Evolutionary conservation across 192 early-diverging fungal species (phyloP).

Genomic region (Coemansia sp.): DNA sequence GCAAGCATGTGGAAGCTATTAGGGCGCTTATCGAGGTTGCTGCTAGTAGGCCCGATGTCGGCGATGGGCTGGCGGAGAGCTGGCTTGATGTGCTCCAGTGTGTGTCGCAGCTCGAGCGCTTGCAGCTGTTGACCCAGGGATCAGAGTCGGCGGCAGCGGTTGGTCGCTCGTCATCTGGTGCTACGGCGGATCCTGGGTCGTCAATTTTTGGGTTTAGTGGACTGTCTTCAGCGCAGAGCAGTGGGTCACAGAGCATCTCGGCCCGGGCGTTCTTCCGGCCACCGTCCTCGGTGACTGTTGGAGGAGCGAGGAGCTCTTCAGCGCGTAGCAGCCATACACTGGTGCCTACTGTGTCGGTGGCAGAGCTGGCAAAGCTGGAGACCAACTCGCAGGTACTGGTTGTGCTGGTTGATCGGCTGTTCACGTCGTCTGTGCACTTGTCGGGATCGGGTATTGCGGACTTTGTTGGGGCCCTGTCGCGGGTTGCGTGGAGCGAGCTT

Average conservation of each 20-base stretch:
- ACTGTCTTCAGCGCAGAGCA: conserved; percentile 9
- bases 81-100: conserved; percentile 86
- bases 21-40: conserved; percentile 80
- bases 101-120: conserved; percentile 82
- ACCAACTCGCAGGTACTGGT: conserved; percentile 70
- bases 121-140: conserved; percentile 65
- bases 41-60: conserved; percentile 54
- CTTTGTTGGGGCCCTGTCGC: conserved; percentile 82
- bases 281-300: conserved; percentile 40
- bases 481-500: conserved; percentile 87
- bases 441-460: conserved; percentile 82
- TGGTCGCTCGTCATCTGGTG: conserved; percentile 13
- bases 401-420: conserved; percentile 82
- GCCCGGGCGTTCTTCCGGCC: conserved; percentile 63
- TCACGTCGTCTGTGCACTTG: conserved; percentile 73
- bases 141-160: conserved; percentile 14
- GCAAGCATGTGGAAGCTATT: conserved; percentile 91
- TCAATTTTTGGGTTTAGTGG: conserved; percentile 28
- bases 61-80: conserved; percentile 61
- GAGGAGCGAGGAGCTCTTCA: conserved; percentile 33
- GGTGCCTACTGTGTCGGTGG: conserved; percentile 68
- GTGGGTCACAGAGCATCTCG: conserved; percentile 24
- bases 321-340: conserved; percentile 58
- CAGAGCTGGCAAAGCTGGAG: conserved; percentile 63
- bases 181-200: conserved; percentile 6